Conservation (phyloP, 2,329 filamentous ascomycete species). For the Zelopaecilomyces penicillatus region DNA sequence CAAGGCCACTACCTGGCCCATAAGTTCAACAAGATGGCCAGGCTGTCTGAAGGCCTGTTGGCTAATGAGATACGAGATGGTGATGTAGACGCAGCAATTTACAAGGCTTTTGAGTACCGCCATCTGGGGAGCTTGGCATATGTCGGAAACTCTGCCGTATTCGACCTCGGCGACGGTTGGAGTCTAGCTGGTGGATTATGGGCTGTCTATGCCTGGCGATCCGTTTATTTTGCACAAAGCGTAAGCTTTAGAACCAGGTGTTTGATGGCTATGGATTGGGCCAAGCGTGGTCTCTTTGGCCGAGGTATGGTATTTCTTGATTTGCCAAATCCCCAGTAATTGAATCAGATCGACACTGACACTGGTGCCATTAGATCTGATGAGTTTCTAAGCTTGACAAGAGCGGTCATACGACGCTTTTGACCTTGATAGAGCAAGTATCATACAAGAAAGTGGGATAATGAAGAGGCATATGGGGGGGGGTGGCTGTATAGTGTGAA, state of each 20-base stretch:
- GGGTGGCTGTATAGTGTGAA: too few relatives aligned
- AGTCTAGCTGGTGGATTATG: slow-evolving; percentile 74
- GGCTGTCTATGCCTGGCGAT: slow-evolving; percentile 93
- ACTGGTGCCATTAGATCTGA: slow-evolving; percentile 45
- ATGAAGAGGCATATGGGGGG: too few relatives aligned
- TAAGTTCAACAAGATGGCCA: slow-evolving; percentile 88
- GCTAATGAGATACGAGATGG: slow-evolving; percentile 80
- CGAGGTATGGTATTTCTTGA: slow-evolving; percentile 59
- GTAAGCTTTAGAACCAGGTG: slow-evolving; percentile 85
- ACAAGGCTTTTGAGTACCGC: slow-evolving; percentile 89
- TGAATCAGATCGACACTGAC: too few relatives aligned
- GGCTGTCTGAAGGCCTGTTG: slow-evolving; percentile 62
- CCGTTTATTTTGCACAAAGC: slow-evolving; percentile 94
- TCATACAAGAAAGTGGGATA: too few relatives aligned
- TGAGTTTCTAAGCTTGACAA: slow-evolving; percentile 48
- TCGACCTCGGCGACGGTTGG: slow-evolving; percentile 74
- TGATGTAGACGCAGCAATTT: slow-evolving; percentile 84
- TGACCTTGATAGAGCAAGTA: too few relatives aligned
- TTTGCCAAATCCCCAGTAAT: too few relatives aligned
- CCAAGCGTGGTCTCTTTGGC: slow-evolving; percentile 91
- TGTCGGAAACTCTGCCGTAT: slow-evolving; percentile 91
- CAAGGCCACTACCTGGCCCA: slow-evolving; percentile 87
- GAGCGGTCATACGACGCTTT: too few relatives aligned
- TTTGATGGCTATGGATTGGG: slow-evolving; percentile 95
- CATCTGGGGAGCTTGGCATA: slow-evolving; percentile 91